These are phyloP conservation scores for Annona squamosa DNA, from an alignment of 164 flowering plant genomes.

Conservation along the genomic window DNA sequence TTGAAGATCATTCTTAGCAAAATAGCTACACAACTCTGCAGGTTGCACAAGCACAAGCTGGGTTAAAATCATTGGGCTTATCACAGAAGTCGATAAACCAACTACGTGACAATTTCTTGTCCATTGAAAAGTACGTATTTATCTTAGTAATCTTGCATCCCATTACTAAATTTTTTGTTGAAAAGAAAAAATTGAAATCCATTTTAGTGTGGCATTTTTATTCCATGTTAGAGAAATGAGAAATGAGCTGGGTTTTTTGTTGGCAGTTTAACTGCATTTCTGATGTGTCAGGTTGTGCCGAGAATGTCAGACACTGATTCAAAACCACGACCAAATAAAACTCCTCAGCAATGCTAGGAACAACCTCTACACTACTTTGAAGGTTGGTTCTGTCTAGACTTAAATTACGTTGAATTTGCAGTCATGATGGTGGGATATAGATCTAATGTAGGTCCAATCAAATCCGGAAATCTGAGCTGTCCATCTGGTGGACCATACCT, in stretches of 20 bases:
- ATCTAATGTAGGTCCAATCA: too few species aligned
- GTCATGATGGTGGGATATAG: not conserved
- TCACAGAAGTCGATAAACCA: conserved; percentile 64
- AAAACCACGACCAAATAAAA: conserved; percentile 96
- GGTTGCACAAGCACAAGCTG: conserved; percentile 90
- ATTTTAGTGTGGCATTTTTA: not conserved
- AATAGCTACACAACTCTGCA: conserved; percentile 21
- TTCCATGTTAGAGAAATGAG: not conserved
- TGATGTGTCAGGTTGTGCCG: conserved; percentile 63
- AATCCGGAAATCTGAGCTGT: too few species aligned
- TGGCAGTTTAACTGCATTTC: not conserved
- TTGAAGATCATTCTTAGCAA: not conserved
- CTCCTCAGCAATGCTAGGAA: conserved; percentile 95
- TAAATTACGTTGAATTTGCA: not conserved
- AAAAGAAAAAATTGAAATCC: not conserved
- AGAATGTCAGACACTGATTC: conserved; percentile 92
- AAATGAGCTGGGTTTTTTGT: not conserved
- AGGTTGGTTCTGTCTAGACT: conserved; percentile 34
- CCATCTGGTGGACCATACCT: too few species aligned
- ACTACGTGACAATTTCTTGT: conserved; percentile 77
- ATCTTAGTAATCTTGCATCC: not conserved
- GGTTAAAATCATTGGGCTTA: conserved; percentile 66
- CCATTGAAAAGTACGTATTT: conserved; percentile 72
- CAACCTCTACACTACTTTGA: conserved; percentile 81
- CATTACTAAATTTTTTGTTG: not conserved